Evolutionary conservation across 2,329 filamentous ascomycete genomes (phyloP).

Genomic region (Penicillium nordicum): DNA sequence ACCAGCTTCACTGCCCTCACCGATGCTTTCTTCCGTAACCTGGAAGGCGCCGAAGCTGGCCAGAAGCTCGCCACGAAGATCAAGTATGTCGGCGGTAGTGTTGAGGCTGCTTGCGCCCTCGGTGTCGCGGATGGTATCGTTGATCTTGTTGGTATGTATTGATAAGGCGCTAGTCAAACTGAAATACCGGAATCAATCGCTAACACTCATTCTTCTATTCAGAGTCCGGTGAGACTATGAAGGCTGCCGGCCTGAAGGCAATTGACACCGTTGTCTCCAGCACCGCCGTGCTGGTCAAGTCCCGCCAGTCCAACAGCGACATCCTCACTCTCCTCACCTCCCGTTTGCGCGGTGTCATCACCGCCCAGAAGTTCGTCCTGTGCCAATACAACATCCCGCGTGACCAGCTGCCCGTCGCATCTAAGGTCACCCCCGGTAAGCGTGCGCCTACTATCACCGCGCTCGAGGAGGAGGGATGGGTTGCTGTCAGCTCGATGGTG

Average conservation of each 20-base stretch:
- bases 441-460: conserved; percentile 88
- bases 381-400: conserved; percentile 95
- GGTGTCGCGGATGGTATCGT: conserved; percentile 97
- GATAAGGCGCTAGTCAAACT: not conserved
- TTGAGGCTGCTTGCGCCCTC: conserved; percentile 92
- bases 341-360: conserved; percentile 89
- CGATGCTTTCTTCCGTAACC: conserved; percentile 73
- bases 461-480: conserved; percentile 85
- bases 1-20: conserved; percentile 91
- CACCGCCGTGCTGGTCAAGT: conserved; percentile 88
- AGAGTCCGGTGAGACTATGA: conserved; percentile 99
- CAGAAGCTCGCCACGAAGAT: conserved; percentile 70
- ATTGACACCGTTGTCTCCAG: conserved; percentile 91
- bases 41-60: conserved; percentile 55
- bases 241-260: conserved; percentile 85
- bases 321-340: conserved; percentile 80
- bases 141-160: conserved; percentile 80
- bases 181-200: not conserved
- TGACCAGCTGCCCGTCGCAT: conserved; percentile 61
- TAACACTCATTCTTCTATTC: conserved; percentile 1
- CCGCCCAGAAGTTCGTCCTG: conserved; percentile 86
- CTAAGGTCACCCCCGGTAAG: conserved; percentile 84
- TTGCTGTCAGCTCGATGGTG: conserved; percentile 92
- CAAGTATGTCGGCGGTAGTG: conserved; percentile 91
- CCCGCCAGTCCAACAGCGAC: conserved; percentile 74